A percentile compares a stretch with the other conserved stretches of the same genome.
phyloP scores from a whole-genome alignment of 2,329 filamentous ascomycete genomes.

The Phoma sp. region DNA sequence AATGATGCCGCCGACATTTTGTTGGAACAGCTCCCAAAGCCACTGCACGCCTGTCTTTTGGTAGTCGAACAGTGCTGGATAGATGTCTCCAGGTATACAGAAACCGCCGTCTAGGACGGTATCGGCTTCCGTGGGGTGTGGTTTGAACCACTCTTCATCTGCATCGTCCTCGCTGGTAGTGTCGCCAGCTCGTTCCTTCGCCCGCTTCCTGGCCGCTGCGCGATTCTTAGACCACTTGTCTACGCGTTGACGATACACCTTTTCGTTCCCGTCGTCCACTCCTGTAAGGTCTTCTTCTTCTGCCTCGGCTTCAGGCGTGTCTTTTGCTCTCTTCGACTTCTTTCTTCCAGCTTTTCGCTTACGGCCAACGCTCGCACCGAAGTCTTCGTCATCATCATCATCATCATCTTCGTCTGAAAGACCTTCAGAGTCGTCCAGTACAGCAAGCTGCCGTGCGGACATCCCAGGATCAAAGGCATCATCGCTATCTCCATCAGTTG shows the following conservation, averaged over 20 bases:
- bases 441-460: conserved; percentile 49
- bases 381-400: conserved; percentile 49
- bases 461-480: conserved; percentile 51
- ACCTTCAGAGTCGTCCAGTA: conserved; percentile 48
- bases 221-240: conserved; percentile 74
- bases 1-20: conserved; percentile 90
- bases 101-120: conserved; percentile 76
- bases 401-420: conserved; percentile 42
- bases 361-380: conserved; percentile 28
- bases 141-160: conserved; percentile 78
- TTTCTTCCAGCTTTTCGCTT: conserved; percentile 49
- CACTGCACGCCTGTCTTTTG: conserved; percentile 97
- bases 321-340: conserved; percentile 31
- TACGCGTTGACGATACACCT: conserved; percentile 76
- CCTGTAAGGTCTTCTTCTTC: conserved; percentile 63
- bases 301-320: conserved; percentile 28
- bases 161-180: conserved; percentile 40
- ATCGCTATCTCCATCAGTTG: conserved; percentile 47
- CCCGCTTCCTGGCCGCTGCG: conserved; percentile 63
- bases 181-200: conserved; percentile 45
- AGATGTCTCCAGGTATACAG: conserved; percentile 88
- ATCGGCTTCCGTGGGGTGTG: conserved; percentile 82
- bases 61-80: conserved; percentile 90
- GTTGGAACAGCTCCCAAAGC: conserved; percentile 89
- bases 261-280: conserved; percentile 89